Percentiles rank a stretch among this genome's conserved stretches.
Conservation (phyloP, 495 filamentous ascomycete genomes). For the Penicillium macrosclerotiorum region DNA sequence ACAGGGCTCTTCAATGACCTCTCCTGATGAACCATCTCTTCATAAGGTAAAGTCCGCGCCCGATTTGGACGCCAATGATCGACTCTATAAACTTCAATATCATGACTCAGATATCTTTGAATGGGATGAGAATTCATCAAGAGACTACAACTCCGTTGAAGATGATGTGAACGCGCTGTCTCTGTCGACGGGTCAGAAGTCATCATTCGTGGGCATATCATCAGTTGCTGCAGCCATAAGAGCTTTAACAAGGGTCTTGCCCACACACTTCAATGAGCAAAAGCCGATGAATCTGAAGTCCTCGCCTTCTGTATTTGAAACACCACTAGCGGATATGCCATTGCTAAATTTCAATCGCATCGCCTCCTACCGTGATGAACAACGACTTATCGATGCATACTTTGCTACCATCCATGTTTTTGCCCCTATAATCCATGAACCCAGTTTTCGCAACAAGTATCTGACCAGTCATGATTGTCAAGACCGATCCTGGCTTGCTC, state of each 20-base stretch:
- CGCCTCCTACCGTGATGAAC: slow-evolving; percentile 12
- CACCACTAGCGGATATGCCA: background rate
- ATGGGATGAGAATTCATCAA: slow-evolving; percentile 10
- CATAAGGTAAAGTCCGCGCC: background rate
- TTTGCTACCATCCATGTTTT: slow-evolving; percentile 8
- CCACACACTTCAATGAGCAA: background rate
- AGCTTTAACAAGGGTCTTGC: background rate
- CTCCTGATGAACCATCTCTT: slow-evolving; percentile 1
- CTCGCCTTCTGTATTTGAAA: background rate
- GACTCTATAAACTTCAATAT: slow-evolving; percentile 7
- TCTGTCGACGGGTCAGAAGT: background rate
- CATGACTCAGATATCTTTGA: slow-evolving; percentile 4
- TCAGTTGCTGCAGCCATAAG: slow-evolving; percentile 9
- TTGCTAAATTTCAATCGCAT: background rate
- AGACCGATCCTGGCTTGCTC: slow-evolving; percentile 63
- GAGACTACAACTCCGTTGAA: background rate
- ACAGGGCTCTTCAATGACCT: slow-evolving; percentile 7
- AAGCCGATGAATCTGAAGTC: background rate
- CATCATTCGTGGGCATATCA: slow-evolving; percentile 13
- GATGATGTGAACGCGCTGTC: slow-evolving; percentile 12
- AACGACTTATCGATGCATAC: slow-evolving; percentile 10
- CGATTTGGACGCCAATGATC: slow-evolving; percentile 2
- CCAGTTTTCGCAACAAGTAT: slow-evolving; percentile 10
- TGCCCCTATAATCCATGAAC: slow-evolving; percentile 9
- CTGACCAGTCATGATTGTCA: slow-evolving; percentile 7